phyloP scores from a whole-genome alignment of 257 asterid species.

The Plantago major region DNA sequence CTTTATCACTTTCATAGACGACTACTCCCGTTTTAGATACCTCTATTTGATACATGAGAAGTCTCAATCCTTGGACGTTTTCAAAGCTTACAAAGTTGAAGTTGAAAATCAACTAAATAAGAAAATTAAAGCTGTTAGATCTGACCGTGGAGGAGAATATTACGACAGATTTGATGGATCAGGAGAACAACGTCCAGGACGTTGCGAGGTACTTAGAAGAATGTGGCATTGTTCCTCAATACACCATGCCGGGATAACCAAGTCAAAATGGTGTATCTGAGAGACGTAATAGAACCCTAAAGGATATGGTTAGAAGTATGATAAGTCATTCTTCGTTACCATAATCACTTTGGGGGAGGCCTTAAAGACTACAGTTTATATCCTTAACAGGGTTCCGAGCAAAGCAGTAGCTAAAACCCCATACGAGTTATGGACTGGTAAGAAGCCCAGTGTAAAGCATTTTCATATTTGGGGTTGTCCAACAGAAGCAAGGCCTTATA shows the following conservation, averaged over 20 bases:
- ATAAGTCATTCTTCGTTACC: not conserved
- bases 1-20: constrained; percentile 8
- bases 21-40: not conserved
- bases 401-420: constrained; percentile 4
- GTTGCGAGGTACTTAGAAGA: not conserved
- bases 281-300: not conserved
- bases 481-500: not conserved
- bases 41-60: not conserved
- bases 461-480: not conserved
- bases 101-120: constrained; percentile 1
- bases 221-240: not conserved
- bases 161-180: constrained; percentile 1
- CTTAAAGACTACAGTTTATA: not conserved
- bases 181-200: not conserved
- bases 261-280: not conserved
- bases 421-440: not conserved
- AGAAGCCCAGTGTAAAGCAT: not conserved
- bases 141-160: not conserved
- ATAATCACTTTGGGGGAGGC: not conserved
- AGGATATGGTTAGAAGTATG: constrained; percentile 7
- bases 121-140: not conserved
- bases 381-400: not conserved
- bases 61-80: not conserved
- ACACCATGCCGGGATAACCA: not conserved
- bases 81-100: constrained; percentile 2